Evolutionary conservation across 2,329 filamentous ascomycete species (phyloP).

Genomic region (Hypocrella siamensis): DNA sequence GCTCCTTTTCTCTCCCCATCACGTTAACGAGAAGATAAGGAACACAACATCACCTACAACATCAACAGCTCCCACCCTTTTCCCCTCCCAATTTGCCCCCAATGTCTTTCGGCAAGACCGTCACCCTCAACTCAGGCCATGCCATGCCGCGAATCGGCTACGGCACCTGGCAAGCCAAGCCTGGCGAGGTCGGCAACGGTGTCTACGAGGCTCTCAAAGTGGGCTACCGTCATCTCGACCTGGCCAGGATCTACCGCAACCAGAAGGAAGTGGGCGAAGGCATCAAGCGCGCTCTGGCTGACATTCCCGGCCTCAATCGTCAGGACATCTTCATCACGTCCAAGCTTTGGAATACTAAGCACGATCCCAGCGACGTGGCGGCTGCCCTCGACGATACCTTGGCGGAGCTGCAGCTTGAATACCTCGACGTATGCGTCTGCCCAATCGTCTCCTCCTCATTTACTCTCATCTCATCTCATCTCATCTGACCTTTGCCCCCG

Average conservation of each 20-base stretch:
- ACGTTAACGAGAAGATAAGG: too few species aligned
- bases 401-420: slow-evolving; percentile 37
- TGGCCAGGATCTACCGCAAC: slow-evolving; percentile 45
- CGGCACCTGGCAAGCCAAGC: slow-evolving; percentile 54
- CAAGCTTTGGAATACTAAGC: slow-evolving; percentile 48
- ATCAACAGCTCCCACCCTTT: too few species aligned
- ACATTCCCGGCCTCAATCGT: slow-evolving; percentile 35
- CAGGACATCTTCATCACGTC: slow-evolving; percentile 48
- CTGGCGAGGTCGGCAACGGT: slow-evolving; percentile 46
- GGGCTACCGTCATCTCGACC: slow-evolving; percentile 48
- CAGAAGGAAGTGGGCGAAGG: slow-evolving; percentile 42
- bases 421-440: slow-evolving; percentile 28
- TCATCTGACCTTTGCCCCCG: too few species aligned
- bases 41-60: too few species aligned
- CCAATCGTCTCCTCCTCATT: not conserved
- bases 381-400: slow-evolving; percentile 39
- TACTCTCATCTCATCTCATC: not conserved
- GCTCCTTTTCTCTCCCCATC: too few species aligned
- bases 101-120: slow-evolving; percentile 41
- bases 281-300: slow-evolving; percentile 28
- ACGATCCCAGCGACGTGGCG: slow-evolving; percentile 43
- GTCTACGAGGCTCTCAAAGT: slow-evolving; percentile 47
- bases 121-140: slow-evolving; percentile 46
- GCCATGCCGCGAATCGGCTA: slow-evolving; percentile 45
- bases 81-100: slow-evolving; percentile 6